Conservation (phyloP, 1,284 basidiomycete species). For the Singerocomus inundabilis region DNA sequence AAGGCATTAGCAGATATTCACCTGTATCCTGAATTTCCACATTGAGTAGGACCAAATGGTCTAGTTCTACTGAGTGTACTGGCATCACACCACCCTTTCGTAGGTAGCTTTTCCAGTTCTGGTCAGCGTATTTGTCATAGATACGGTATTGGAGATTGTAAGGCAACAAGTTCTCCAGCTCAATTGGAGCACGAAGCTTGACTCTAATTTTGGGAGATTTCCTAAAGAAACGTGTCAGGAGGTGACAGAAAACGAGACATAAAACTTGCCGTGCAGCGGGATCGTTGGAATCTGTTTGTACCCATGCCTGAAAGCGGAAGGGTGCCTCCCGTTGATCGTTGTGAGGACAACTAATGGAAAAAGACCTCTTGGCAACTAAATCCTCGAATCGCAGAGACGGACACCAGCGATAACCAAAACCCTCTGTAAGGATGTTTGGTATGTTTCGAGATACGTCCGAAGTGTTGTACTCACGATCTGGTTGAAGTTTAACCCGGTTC, state of each 20-base stretch:
- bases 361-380: conserved; percentile 72
- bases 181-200: conserved; percentile 90
- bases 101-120: conserved; percentile 91
- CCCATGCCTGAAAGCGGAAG: conserved; percentile 95
- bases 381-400: conserved; percentile 91
- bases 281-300: conserved; percentile 76
- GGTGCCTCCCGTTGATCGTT: conserved; percentile 81
- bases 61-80: conserved; percentile 93
- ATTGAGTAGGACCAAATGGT: conserved; percentile 92
- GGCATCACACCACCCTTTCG: conserved; percentile 95
- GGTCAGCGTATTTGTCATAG: conserved; percentile 93
- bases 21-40: conserved; percentile 89
- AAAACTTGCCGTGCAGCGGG: conserved; percentile 51
- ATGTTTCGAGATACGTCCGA: conserved; percentile 8
- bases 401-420: conserved; percentile 95
- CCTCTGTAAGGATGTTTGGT: conserved; percentile 53
- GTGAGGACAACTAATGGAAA: conserved; percentile 87
- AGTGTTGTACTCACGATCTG: conserved; percentile 70
- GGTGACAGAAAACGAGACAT: not conserved
- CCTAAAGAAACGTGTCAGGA: conserved; percentile 40
- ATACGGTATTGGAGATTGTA: conserved; percentile 96
- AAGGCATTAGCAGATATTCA: conserved; percentile 40
- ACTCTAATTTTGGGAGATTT: conserved; percentile 85
- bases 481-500: conserved; percentile 84
- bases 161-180: conserved; percentile 95